phyloP scores from a whole-genome alignment of 2,329 filamentous ascomycete genomes.

The Ceratocystis papillata region DNA sequence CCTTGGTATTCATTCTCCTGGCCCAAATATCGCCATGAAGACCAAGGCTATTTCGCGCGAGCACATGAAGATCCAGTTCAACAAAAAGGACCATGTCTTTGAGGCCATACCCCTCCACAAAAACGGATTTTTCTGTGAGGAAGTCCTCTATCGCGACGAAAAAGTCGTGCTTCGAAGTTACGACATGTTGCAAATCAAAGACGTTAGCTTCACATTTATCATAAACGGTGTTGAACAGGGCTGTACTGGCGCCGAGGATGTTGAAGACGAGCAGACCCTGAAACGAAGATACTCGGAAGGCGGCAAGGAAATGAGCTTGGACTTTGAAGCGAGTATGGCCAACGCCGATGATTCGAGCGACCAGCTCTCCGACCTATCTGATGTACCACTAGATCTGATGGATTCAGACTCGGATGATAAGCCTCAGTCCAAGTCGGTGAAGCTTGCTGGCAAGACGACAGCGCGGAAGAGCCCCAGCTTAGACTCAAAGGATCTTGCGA shows the following conservation, averaged over 20 bases:
- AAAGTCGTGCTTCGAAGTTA: slow-evolving; percentile 51
- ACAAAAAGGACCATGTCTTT: slow-evolving; percentile 51
- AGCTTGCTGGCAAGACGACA: slow-evolving; percentile 19
- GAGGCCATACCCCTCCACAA: slow-evolving; percentile 51
- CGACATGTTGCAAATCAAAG: slow-evolving; percentile 59
- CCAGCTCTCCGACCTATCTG: slow-evolving; percentile 34
- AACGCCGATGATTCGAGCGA: slow-evolving; percentile 48
- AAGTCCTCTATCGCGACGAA: slow-evolving; percentile 45
- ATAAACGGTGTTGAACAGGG: slow-evolving; percentile 53
- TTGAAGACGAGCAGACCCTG: slow-evolving; percentile 40
- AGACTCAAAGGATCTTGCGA: neutral
- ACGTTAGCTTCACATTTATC: slow-evolving; percentile 56
- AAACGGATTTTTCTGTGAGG: slow-evolving; percentile 61
- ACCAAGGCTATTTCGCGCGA: slow-evolving; percentile 65
- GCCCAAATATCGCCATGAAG: slow-evolving; percentile 47
- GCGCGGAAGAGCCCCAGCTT: neutral
- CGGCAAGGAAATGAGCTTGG: slow-evolving; percentile 62
- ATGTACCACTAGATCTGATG: slow-evolving; percentile 26
- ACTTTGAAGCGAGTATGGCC: slow-evolving; percentile 53
- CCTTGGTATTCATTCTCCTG: slow-evolving; percentile 61
- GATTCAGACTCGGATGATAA: slow-evolving; percentile 21
- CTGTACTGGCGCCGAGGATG: slow-evolving; percentile 47
- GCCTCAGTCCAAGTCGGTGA: slow-evolving; percentile 8
- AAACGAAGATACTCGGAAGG: slow-evolving; percentile 44
- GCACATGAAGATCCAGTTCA: slow-evolving; percentile 63